These are phyloP conservation scores for Auriscalpium orientale DNA, from an alignment of 768 basidiomycete genomes.

Conservation along the genomic window DNA sequence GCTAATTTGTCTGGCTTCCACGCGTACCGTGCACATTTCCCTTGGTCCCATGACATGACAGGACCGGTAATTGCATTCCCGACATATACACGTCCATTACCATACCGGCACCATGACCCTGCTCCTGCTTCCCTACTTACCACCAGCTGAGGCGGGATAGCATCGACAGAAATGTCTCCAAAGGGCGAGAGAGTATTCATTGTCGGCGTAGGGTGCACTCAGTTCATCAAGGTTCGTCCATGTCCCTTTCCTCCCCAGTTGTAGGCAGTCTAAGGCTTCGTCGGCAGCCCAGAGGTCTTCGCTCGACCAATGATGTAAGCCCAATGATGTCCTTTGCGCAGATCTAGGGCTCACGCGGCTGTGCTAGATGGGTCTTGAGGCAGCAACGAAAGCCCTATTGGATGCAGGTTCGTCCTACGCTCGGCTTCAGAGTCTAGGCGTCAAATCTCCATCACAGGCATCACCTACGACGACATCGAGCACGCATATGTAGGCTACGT, in stretches of 20 bases:
- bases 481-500: conserved; percentile 72
- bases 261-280: neutral
- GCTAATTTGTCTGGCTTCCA: no score
- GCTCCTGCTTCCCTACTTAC: no score
- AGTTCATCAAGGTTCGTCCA: conserved; percentile 61
- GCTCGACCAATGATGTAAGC: conserved; percentile 66
- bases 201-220: conserved; percentile 67
- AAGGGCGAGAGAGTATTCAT: conserved; percentile 35
- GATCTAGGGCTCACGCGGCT: neutral
- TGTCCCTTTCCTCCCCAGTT: neutral
- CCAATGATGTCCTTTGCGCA: neutral
- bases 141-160: no score
- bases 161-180: neutral
- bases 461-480: conserved; percentile 72
- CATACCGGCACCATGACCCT: no score
- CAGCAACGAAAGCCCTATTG: conserved; percentile 77
- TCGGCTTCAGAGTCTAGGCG: neutral
- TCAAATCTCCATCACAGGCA: conserved; percentile 36
- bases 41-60: no score
- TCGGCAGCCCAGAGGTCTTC: conserved; percentile 52
- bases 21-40: no score
- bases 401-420: conserved; percentile 55
- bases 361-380: conserved; percentile 76
- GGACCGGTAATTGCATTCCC: no score
- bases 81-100: no score